Percentiles rank a stretch among this genome's conserved stretches.
Evolutionary conservation across 2,329 filamentous ascomycete genomes (phyloP).

Genomic region (Pseudocercospora cruenta): DNA sequence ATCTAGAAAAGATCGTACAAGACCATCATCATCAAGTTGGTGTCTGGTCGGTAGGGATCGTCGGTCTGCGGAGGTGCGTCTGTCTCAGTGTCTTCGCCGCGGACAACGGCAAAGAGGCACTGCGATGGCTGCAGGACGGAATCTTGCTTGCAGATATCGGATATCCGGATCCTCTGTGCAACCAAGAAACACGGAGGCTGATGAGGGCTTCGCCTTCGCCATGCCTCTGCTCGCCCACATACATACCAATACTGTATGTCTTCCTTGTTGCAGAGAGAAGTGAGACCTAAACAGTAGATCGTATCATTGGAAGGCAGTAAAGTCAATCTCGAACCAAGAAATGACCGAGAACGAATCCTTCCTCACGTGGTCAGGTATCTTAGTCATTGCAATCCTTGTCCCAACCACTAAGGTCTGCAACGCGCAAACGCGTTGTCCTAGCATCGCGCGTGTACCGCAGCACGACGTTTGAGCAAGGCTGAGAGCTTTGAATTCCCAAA

Average conservation of each 20-base stretch:
- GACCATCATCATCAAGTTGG: neutral
- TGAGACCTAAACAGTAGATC: neutral
- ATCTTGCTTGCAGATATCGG: neutral
- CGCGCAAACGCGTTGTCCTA: neutral
- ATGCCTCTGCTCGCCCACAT: neutral
- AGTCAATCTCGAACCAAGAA: neutral
- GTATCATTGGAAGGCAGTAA: neutral
- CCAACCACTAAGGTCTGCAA: neutral
- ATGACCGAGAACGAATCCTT: neutral
- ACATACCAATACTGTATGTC: neutral
- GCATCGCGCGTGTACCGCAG: neutral
- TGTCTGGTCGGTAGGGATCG: neutral
- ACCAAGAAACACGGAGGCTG: no score
- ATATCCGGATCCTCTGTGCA: neutral
- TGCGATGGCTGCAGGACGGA: neutral
- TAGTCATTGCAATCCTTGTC: neutral
- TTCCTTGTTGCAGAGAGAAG: neutral
- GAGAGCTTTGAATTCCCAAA: neutral
- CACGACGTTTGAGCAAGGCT: neutral
- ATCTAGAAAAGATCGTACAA: neutral
- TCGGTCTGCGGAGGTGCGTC: neutral
- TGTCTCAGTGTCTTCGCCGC: slow-evolving; percentile 7
- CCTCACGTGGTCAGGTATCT: neutral
- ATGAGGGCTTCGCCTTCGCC: neutral
- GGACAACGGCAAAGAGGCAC: slow-evolving; percentile 4